These are phyloP conservation scores for Ganoderma boninense DNA, from an alignment of 1,284 basidiomycete genomes.

Conservation along the genomic window DNA sequence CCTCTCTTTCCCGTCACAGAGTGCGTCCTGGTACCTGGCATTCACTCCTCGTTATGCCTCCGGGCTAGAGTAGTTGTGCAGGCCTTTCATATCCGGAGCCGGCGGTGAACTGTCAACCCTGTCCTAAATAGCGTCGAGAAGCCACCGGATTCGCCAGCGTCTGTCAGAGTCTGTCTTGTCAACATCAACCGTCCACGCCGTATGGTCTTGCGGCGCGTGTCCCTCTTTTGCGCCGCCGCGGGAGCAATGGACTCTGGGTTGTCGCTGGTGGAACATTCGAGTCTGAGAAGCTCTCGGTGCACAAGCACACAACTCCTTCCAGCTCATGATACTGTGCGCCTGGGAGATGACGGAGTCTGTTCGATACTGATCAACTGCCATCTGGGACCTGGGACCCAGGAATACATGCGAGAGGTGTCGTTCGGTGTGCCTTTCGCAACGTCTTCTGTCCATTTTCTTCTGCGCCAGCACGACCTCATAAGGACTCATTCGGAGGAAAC, in stretches of 20 bases:
- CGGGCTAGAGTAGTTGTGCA: not conserved
- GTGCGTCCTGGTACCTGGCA: constrained; percentile 23
- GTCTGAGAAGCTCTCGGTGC: constrained; percentile 13
- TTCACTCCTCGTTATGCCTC: constrained; percentile 3
- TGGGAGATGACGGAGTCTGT: not conserved
- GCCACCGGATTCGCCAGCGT: constrained; percentile 16
- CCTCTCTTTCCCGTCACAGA: constrained; percentile 8
- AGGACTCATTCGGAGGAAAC: constrained; percentile 14
- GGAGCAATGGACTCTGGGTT: constrained; percentile 1
- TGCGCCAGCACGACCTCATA: constrained; percentile 18
- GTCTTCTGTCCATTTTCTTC: constrained; percentile 13
- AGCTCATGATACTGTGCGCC: not conserved
- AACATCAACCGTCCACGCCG: constrained; percentile 19
- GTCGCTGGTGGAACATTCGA: not conserved
- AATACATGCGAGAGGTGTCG: not conserved
- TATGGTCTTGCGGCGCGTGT: constrained; percentile 19
- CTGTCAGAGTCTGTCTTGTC: constrained; percentile 19
- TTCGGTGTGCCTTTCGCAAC: not conserved
- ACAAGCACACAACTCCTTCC: not conserved
- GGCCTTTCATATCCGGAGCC: constrained; percentile 18
- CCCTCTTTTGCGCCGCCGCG: constrained; percentile 7
- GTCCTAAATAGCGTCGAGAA: not conserved
- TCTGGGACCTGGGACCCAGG: not conserved
- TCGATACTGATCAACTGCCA: constrained; percentile 18
- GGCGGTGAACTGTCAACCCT: constrained; percentile 13